A percentile compares a stretch with the other conserved stretches of the same genome.
These are phyloP conservation scores for Paramecium octaurelia DNA, from an alignment of 73 alveolate species.

Conservation along the genomic window DNA sequence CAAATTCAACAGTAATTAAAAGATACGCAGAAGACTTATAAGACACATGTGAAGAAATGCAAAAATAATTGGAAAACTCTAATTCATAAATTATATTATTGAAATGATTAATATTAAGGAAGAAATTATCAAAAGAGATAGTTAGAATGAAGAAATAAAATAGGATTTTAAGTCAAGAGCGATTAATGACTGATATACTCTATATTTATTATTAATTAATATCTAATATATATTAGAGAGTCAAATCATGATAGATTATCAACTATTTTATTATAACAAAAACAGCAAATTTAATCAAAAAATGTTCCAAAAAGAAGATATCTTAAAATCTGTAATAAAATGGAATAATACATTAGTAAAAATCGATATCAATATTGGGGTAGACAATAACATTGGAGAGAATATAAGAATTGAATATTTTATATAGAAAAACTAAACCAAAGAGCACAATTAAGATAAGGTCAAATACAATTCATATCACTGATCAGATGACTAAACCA, in stretches of 20 bases:
- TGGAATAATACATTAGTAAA: background rate
- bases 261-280: background rate
- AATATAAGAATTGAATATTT: background rate
- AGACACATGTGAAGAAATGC: background rate
- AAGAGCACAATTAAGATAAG: background rate
- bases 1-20: background rate
- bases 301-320: background rate
- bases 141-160: background rate
- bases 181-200: constrained; percentile 34
- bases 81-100: background rate
- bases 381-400: background rate
- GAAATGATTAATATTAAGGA: background rate
- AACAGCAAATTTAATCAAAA: background rate
- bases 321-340: background rate
- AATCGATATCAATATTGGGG: background rate
- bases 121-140: constrained; percentile 21
- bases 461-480: background rate
- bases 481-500: background rate
- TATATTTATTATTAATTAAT: too few relatives aligned
- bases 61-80: background rate
- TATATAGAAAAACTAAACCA: background rate
- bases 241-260: too few relatives aligned
- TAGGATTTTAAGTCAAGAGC: background rate
- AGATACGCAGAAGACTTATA: background rate
- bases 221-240: too few relatives aligned